These are phyloP conservation scores for Metschnikowia arizonensis DNA, from an alignment of 805 yeast genomes.

Conservation along the genomic window DNA sequence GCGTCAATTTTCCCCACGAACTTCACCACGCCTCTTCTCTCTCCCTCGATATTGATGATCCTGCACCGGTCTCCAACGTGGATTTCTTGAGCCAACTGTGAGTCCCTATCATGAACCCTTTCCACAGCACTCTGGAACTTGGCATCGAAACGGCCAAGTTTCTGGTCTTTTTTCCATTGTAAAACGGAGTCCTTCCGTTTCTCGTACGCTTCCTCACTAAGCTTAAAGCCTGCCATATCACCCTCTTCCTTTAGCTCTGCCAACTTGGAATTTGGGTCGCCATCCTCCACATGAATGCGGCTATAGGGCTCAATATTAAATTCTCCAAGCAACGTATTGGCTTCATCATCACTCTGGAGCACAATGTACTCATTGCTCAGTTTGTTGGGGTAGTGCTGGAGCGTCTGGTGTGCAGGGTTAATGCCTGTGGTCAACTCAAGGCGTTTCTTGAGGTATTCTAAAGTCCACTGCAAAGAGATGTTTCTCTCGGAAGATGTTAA, in stretches of 20 bases:
- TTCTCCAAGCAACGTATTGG: slow-evolving; percentile 19
- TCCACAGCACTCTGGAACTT: slow-evolving; percentile 29
- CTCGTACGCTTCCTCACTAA: slow-evolving; percentile 61
- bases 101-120: neutral
- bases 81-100: slow-evolving; percentile 23
- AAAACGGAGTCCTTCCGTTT: slow-evolving; percentile 58
- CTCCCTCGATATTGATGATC: slow-evolving; percentile 40
- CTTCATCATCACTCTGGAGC: slow-evolving; percentile 21
- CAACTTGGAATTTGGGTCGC: slow-evolving; percentile 50
- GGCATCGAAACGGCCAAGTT: slow-evolving; percentile 66
- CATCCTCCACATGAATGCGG: slow-evolving; percentile 56
- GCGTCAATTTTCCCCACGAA: slow-evolving; percentile 67
- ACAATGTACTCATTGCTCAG: slow-evolving; percentile 34
- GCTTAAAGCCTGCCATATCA: slow-evolving; percentile 34
- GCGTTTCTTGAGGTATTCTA: slow-evolving; percentile 47
- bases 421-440: slow-evolving; percentile 75
- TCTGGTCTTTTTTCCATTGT: slow-evolving; percentile 68
- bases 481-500: slow-evolving; percentile 68
- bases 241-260: slow-evolving; percentile 31
- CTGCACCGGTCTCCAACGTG: slow-evolving; percentile 53
- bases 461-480: slow-evolving; percentile 58
- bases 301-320: slow-evolving; percentile 37
- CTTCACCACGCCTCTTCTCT: slow-evolving; percentile 65
- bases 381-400: slow-evolving; percentile 43
- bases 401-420: slow-evolving; percentile 51